A percentile compares a stretch with the other conserved stretches of the same genome.
Conservation (phyloP, 768 basidiomycete species). For the Brasilioporus rufonigricans region DNA sequence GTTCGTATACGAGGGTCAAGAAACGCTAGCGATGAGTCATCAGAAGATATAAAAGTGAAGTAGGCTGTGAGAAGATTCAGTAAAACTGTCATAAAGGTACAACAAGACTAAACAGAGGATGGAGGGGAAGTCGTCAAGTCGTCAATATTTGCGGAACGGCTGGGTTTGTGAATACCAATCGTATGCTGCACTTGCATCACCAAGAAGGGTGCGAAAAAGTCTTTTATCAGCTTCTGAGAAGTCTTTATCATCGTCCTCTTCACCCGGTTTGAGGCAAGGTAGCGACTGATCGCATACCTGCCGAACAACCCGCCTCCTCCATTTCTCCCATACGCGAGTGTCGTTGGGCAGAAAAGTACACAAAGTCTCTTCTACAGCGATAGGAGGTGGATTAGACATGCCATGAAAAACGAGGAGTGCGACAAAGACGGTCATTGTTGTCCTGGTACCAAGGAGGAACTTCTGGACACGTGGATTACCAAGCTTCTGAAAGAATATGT, state of each 20-base stretch:
- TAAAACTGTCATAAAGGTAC: too few relatives aligned
- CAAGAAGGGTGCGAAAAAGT: constrained; percentile 16
- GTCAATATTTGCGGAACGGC: neutral
- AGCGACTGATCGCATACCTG: constrained; percentile 8
- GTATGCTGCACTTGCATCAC: constrained; percentile 16
- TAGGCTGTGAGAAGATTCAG: too few relatives aligned
- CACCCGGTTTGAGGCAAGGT: constrained; percentile 1
- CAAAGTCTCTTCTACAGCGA: constrained; percentile 8
- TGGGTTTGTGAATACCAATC: constrained; percentile 1
- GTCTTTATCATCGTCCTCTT: neutral
- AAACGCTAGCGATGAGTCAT: too few relatives aligned
- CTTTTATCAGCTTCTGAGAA: neutral
- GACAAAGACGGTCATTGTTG: constrained; percentile 13
- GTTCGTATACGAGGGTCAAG: too few relatives aligned
- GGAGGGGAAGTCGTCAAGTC: too few relatives aligned
- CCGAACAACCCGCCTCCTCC: constrained; percentile 17
- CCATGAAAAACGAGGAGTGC: constrained; percentile 14
- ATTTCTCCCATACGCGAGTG: constrained; percentile 19
- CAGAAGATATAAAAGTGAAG: too few relatives aligned
- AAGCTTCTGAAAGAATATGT: constrained; percentile 18
- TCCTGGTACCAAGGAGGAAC: constrained; percentile 16
- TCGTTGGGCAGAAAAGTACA: constrained; percentile 19
- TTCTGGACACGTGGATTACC: constrained; percentile 9
- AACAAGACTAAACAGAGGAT: neutral
- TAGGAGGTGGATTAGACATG: neutral